Base-by-base conservation (phyloP, 2,329 filamentous ascomycete genomes). In the Colletotrichum shisoi region DNA sequence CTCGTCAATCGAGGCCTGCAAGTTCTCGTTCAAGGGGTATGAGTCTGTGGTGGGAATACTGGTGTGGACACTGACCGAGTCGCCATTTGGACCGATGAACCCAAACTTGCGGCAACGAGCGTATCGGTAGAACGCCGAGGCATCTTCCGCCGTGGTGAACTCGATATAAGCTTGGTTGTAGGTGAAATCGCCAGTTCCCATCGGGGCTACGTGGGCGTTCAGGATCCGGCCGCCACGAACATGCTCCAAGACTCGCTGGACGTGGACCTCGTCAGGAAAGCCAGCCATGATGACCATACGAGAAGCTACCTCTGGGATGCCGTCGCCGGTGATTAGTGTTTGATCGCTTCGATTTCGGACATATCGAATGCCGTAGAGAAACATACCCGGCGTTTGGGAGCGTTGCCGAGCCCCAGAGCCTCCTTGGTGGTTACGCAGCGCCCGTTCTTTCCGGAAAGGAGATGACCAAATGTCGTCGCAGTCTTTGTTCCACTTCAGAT, bases 241-340 rank as follows among this genome's bases (percentile, higher is more conserved):
- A 24, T 70, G 67, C 15, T 67, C 56, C 19, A 70, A 39, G 27
- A 69, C 49, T 13, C 45, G 45, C 31, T 62, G 51, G 24, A 70
- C 21, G 11, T 69, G 67, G 1, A 54, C n/a, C 3, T 24, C 42
- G 12, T 64, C 45, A 3, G 69, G 67, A 24, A 70, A 37, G 9
- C 61, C 57, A 42, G 63, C 53, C 42, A 70, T 67, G 19, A 70
- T 67, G 46, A 70, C 56, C 3, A 44, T 52, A 3, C 67, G 63
- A 21, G 59, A 70, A 4, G 52, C 34, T 21, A 60, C 49, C n/a
- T 65, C 65, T 68, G 49, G 37, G 15, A 56, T 31, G 13, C 24
- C 54, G 21, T 51, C 12, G 9, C 51, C 27, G 46, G n/a, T 27
- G 7, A 19, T 68, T 56, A 65, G 61, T 56, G 40, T 39, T 21